Evolutionary conservation across 2,329 filamentous ascomycete species (phyloP).

Genomic region (Sporothrix protearum): DNA sequence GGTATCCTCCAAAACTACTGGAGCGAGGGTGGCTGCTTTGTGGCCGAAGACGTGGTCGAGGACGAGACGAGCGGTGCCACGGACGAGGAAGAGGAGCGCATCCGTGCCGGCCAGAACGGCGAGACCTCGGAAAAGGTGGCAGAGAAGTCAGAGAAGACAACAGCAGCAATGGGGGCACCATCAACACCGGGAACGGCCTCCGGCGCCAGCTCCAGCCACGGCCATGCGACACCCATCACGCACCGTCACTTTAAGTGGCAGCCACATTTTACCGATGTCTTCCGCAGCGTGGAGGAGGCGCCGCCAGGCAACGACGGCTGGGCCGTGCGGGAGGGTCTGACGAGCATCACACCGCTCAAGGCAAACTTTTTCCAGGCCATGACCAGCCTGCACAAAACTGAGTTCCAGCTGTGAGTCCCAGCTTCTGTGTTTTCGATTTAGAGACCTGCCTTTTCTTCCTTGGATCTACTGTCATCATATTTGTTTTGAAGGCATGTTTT

Average conservation of each 20-base stretch:
- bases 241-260: slow-evolving; percentile 96
- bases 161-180: slow-evolving; percentile 30
- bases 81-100: slow-evolving; percentile 67
- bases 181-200: slow-evolving; percentile 10
- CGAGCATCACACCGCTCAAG: slow-evolving; percentile 84
- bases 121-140: too few species aligned
- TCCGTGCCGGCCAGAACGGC: slow-evolving; percentile 62
- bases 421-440: neutral
- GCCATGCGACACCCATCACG: slow-evolving; percentile 19
- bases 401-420: slow-evolving; percentile 77
- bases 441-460: too few species aligned
- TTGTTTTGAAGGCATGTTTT: neutral
- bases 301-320: slow-evolving; percentile 86
- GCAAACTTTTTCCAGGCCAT: slow-evolving; percentile 85
- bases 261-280: slow-evolving; percentile 81
- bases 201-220: slow-evolving; percentile 27
- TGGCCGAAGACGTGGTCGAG: slow-evolving; percentile 64
- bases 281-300: slow-evolving; percentile 76
- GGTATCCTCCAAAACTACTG: slow-evolving; percentile 88
- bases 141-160: slow-evolving; percentile 40
- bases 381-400: slow-evolving; percentile 59
- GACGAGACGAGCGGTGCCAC: slow-evolving; percentile 26
- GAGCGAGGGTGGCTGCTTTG: slow-evolving; percentile 79
- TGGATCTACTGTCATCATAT: neutral
- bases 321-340: slow-evolving; percentile 82